Evolutionary conservation across 805 yeast genomes (phyloP).

Genomic region (Schwanniomyces yamadae): DNA sequence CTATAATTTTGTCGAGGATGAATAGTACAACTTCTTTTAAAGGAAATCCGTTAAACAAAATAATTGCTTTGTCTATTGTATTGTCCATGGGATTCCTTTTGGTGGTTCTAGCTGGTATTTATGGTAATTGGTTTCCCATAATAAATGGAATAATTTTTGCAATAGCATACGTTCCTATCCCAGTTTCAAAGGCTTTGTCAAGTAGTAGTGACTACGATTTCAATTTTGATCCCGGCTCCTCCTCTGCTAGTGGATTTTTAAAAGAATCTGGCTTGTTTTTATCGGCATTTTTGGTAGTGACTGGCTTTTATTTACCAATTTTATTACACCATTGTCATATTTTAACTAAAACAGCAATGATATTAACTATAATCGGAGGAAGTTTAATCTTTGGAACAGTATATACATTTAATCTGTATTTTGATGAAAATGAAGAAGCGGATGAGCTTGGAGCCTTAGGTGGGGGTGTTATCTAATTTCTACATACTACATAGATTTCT

Average conservation of each 20-base stretch:
- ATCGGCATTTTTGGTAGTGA: conserved; percentile 72
- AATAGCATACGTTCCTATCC: conserved; percentile 40
- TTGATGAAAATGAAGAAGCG: conserved; percentile 43
- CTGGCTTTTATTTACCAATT: conserved; percentile 73
- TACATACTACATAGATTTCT: too few relatives aligned
- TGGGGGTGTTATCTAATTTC: conserved; percentile 24
- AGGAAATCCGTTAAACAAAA: conserved; percentile 65
- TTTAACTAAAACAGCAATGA: conserved; percentile 66
- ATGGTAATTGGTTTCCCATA: conserved; percentile 89
- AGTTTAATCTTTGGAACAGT: conserved; percentile 77
- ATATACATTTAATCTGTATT: conserved; percentile 76
- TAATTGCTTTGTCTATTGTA: conserved; percentile 72
- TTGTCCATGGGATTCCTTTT: conserved; percentile 88
- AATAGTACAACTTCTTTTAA: conserved; percentile 24
- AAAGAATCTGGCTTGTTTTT: conserved; percentile 77
- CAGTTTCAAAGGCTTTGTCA: conserved; percentile 30
- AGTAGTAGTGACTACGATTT: conserved; percentile 41
- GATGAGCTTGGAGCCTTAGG: conserved; percentile 24
- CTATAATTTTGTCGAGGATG: too few relatives aligned
- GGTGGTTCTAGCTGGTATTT: conserved; percentile 82
- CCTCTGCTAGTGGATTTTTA: conserved; percentile 36
- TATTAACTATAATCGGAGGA: conserved; percentile 85
- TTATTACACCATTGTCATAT: conserved; percentile 74
- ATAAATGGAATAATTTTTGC: conserved; percentile 52
- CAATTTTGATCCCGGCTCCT: conserved; percentile 37